These are phyloP conservation scores for Penicillium turbatum DNA, from an alignment of 495 filamentous ascomycete species.

Conservation along the genomic window DNA sequence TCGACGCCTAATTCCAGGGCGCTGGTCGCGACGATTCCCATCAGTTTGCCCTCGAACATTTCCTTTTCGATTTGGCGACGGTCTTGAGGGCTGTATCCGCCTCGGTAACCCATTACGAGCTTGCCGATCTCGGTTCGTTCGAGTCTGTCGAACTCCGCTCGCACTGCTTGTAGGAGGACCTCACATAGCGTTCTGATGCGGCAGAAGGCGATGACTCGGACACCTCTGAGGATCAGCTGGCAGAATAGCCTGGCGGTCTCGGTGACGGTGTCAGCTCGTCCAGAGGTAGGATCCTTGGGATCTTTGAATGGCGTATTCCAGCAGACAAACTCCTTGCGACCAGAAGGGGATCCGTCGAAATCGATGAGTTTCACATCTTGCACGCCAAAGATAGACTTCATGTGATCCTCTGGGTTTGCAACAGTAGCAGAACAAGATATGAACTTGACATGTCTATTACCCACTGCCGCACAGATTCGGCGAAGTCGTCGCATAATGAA, in stretches of 20 bases:
- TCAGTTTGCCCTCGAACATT: slow-evolving; percentile 93
- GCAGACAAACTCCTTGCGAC: slow-evolving; percentile 91
- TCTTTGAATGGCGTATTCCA: slow-evolving; percentile 99
- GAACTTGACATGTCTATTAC: slow-evolving; percentile 84
- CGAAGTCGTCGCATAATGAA: slow-evolving; percentile 91
- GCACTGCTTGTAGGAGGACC: slow-evolving; percentile 73
- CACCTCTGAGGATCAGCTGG: slow-evolving; percentile 81
- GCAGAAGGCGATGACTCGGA: slow-evolving; percentile 92
- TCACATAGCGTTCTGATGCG: slow-evolving; percentile 85
- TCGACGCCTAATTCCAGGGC: slow-evolving; percentile 93
- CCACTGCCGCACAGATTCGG: slow-evolving; percentile 85
- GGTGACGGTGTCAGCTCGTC: slow-evolving; percentile 72
- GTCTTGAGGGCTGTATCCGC: slow-evolving; percentile 94
- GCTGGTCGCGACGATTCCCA: slow-evolving; percentile 91
- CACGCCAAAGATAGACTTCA: slow-evolving; percentile 90
- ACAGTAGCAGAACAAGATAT: slow-evolving; percentile 98
- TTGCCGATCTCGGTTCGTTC: slow-evolving; percentile 68
- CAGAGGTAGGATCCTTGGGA: slow-evolving; percentile 77
- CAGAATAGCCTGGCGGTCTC: slow-evolving; percentile 89
- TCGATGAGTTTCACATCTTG: slow-evolving; percentile 72
- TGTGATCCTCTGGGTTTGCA: slow-evolving; percentile 88
- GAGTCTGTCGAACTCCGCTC: slow-evolving; percentile 66
- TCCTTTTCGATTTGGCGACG: slow-evolving; percentile 84
- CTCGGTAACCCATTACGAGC: slow-evolving; percentile 91
- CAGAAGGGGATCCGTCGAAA: slow-evolving; percentile 90